Evolutionary conservation across 495 filamentous ascomycete species (phyloP).

Genomic region (Achaetomiella virescens): DNA sequence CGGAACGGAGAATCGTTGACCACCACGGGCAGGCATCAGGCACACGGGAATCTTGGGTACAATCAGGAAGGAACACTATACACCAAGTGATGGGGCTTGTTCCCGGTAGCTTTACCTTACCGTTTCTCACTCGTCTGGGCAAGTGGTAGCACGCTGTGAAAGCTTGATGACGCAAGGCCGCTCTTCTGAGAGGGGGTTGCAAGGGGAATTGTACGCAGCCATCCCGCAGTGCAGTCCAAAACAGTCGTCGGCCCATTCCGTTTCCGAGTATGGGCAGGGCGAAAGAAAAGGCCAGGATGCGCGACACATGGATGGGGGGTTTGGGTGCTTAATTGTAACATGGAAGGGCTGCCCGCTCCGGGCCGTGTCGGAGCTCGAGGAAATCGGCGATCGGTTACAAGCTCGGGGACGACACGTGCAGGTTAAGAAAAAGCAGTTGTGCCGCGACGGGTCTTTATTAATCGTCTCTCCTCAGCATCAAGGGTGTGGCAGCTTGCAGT

Average conservation of each 20-base stretch:
- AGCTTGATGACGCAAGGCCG: no score
- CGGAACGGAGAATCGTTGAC: no score
- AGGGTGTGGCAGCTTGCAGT: neutral
- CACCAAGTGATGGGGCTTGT: no score
- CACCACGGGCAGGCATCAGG: no score
- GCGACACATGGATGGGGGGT: neutral
- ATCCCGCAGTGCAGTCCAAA: neutral
- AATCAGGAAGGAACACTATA: no score
- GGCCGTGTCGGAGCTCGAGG: conserved; percentile 1
- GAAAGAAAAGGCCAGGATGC: neutral
- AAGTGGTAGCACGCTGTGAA: no score
- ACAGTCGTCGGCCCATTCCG: neutral
- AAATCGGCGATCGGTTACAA: conserved; percentile 1
- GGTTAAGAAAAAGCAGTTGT: neutral
- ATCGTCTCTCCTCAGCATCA: conserved; percentile 8
- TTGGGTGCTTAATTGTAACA: neutral
- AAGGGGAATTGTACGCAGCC: no score
- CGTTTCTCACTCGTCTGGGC: no score
- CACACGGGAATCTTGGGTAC: no score
- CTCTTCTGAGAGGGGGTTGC: no score
- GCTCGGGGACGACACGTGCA: conserved; percentile 6
- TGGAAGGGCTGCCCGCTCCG: neutral
- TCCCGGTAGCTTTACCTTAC: no score
- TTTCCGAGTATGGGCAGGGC: neutral
- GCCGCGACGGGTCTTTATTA: conserved; percentile 10